phyloP scores from a whole-genome alignment of 2,329 filamentous ascomycete species.

The Eutypella sp. region DNA sequence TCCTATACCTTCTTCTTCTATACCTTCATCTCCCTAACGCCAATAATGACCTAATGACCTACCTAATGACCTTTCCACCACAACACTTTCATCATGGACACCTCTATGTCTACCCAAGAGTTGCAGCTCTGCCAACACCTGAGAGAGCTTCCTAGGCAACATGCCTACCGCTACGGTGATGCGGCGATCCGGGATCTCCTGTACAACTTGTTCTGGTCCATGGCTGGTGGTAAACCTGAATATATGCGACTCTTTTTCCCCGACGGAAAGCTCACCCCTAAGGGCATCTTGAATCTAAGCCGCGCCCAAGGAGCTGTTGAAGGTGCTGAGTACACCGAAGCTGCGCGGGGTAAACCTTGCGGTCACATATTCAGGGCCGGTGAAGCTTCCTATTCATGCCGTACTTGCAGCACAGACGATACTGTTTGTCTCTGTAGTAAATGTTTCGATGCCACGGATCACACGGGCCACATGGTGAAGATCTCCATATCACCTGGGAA shows the following conservation, averaged over 20 bases:
- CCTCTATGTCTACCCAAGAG: conserved; percentile 61
- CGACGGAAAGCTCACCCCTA: conserved; percentile 58
- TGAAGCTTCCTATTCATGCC: conserved; percentile 90
- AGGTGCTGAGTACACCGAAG: conserved; percentile 90
- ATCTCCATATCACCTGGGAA: conserved; percentile 86
- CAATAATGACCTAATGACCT: not conserved
- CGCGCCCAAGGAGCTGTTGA: conserved; percentile 89
- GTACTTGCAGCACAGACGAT: conserved; percentile 89
- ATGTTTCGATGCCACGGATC: conserved; percentile 94
- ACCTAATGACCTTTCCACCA: conserved; percentile 16
- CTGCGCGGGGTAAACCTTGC: conserved; percentile 86
- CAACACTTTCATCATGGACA: conserved; percentile 41
- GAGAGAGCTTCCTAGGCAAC: conserved; percentile 67
- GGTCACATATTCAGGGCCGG: conserved; percentile 96
- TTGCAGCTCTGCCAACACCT: conserved; percentile 79
- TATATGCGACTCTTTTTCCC: conserved; percentile 81
- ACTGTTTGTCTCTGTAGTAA: conserved; percentile 91
- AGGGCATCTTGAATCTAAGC: conserved; percentile 66
- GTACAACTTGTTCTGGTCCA: conserved; percentile 77
- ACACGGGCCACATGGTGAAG: conserved; percentile 86
- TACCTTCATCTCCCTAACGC: not conserved
- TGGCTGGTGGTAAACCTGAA: conserved; percentile 70
- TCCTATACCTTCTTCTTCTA: not conserved
- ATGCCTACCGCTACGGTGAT: conserved; percentile 71
- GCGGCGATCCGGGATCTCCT: conserved; percentile 68